phyloP scores from a whole-genome alignment of 257 asterid species.

The Craterostigma plantagineum region DNA sequence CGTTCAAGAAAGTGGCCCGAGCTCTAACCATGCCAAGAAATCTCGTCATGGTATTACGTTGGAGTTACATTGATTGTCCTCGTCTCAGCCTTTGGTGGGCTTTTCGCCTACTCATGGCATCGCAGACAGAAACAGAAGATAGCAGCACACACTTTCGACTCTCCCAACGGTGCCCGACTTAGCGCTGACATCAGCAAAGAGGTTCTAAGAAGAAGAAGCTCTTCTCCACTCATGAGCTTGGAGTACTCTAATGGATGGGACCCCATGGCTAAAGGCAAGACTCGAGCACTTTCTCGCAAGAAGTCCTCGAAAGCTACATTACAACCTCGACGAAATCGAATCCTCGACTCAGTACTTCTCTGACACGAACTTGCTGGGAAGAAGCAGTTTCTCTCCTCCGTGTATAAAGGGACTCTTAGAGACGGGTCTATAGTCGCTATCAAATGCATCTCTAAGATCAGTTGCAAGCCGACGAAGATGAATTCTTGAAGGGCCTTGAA shows the following conservation, averaged over 20 bases:
- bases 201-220: slow-evolving; percentile 45
- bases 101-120: slow-evolving; percentile 49
- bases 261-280: slow-evolving; percentile 45
- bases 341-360: slow-evolving; percentile 83
- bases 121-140: slow-evolving; percentile 65
- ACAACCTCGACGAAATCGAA: slow-evolving; percentile 81
- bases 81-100: slow-evolving; percentile 23
- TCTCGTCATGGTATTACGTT: slow-evolving; percentile 24
- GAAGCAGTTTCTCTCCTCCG: slow-evolving; percentile 56
- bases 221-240: slow-evolving; percentile 71
- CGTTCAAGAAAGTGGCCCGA: slow-evolving; percentile 19
- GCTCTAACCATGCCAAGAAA: slow-evolving; percentile 16
- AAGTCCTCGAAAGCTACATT: slow-evolving; percentile 61
- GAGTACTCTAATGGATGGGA: slow-evolving; percentile 90
- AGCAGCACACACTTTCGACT: slow-evolving; percentile 39
- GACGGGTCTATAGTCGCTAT: slow-evolving; percentile 80
- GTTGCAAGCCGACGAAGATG: slow-evolving; percentile 85
- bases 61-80: slow-evolving; percentile 28
- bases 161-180: slow-evolving; percentile 34
- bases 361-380: slow-evolving; percentile 60
- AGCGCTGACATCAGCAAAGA: slow-evolving; percentile 56
- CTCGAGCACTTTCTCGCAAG: too few relatives aligned
- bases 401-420: slow-evolving; percentile 58
- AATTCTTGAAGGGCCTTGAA: slow-evolving; percentile 61
- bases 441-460: slow-evolving; percentile 76